Evolutionary conservation across 129 eudicot species (phyloP).

Genomic region (Centella asiatica): DNA sequence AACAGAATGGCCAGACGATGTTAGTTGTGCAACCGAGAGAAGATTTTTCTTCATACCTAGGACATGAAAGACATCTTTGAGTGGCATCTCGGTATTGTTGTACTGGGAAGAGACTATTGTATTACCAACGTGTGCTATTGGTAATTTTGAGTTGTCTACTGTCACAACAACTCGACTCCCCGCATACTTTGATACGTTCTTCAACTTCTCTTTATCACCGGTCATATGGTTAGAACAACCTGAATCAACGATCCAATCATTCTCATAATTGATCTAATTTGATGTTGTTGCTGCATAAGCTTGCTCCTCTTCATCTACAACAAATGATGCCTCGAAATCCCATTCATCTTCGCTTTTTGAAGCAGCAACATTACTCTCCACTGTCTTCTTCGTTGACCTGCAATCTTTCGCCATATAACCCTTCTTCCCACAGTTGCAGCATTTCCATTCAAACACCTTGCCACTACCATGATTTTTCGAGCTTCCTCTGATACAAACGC

Average conservation of each 20-base stretch:
- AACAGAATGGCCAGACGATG: neutral
- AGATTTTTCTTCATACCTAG: neutral
- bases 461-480: neutral
- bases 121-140: neutral
- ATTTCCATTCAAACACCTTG: neutral
- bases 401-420: slow-evolving; percentile 1
- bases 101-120: neutral
- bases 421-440: neutral
- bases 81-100: no score
- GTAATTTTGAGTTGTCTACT: neutral
- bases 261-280: neutral
- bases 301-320: neutral
- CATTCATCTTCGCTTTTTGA: slow-evolving; percentile 17
- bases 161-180: neutral
- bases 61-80: neutral
- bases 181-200: neutral
- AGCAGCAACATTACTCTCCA: slow-evolving; percentile 12
- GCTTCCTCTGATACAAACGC: no score
- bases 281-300: neutral
- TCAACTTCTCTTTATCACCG: no score
- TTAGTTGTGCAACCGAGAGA: neutral
- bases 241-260: neutral
- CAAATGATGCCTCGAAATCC: slow-evolving; percentile 11
- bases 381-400: neutral
- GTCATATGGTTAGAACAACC: neutral